Percentiles rank a stretch among this genome's conserved stretches.
phyloP scores from a whole-genome alignment of 768 basidiomycete genomes.

The Mycena albidolilacea region DNA sequence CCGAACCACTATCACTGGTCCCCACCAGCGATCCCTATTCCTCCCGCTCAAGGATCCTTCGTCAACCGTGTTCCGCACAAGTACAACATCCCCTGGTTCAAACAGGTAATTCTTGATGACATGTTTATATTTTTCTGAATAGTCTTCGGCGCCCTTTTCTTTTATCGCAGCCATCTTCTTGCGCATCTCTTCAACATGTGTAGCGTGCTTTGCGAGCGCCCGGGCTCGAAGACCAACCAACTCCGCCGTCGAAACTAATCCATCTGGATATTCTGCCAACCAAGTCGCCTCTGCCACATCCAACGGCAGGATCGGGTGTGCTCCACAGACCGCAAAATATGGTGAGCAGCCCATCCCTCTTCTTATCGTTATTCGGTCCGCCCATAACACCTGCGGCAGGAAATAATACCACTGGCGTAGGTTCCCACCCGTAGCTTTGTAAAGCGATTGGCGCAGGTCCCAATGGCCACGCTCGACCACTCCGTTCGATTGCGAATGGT shows the following conservation, averaged over 20 bases:
- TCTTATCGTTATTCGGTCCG: slow-evolving; percentile 39
- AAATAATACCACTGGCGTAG: not conserved
- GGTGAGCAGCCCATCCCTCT: slow-evolving; percentile 40
- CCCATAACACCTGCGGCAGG: slow-evolving; percentile 29
- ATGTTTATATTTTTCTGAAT: slow-evolving; percentile 39
- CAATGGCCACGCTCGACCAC: not conserved
- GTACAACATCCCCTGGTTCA: slow-evolving; percentile 42
- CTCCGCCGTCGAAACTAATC: slow-evolving; percentile 30
- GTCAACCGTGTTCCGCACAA: slow-evolving; percentile 40
- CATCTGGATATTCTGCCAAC: slow-evolving; percentile 37
- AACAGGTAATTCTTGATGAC: slow-evolving; percentile 34
- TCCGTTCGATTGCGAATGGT: not conserved
- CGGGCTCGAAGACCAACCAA: slow-evolving; percentile 40
- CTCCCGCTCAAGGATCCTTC: slow-evolving; percentile 41
- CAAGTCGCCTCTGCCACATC: slow-evolving; percentile 49
- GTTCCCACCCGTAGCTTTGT: not conserved
- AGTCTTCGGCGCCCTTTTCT: slow-evolving; percentile 34
- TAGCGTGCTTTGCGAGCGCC: slow-evolving; percentile 31
- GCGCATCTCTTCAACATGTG: slow-evolving; percentile 39
- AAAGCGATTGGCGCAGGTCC: not conserved
- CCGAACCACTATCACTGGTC: slow-evolving; percentile 42
- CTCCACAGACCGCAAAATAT: slow-evolving; percentile 40
- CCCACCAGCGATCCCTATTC: slow-evolving; percentile 41
- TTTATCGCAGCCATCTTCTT: slow-evolving; percentile 25
- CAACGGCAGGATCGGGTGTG: slow-evolving; percentile 41